These are phyloP conservation scores for Solanum megistacrolobum DNA, from an alignment of 257 asterid species.

Conservation along the genomic window DNA sequence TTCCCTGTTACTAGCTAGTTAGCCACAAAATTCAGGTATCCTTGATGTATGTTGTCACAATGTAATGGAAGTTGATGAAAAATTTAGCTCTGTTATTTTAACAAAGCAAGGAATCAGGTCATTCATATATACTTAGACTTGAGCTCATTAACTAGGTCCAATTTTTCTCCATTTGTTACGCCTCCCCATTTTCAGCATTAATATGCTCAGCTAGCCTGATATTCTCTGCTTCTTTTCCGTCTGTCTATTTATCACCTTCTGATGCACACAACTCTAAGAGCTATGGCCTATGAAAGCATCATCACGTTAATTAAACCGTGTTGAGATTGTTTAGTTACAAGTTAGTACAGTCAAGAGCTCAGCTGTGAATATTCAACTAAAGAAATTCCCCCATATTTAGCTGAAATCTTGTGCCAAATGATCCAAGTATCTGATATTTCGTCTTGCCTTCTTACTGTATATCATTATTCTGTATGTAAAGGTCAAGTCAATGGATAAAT, in stretches of 20 bases:
- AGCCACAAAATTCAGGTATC: background rate
- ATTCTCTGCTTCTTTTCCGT: background rate
- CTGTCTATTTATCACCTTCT: background rate
- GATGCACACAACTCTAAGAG: background rate
- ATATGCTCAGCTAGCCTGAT: background rate
- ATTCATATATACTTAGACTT: background rate
- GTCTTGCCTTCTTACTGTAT: background rate
- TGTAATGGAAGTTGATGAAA: background rate
- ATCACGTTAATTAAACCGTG: background rate
- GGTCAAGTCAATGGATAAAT: background rate
- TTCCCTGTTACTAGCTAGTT: background rate
- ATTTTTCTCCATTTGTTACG: background rate
- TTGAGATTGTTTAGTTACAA: background rate
- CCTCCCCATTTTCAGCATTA: background rate
- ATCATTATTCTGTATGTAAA: background rate
- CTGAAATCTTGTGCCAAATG: background rate
- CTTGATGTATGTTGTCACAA: background rate
- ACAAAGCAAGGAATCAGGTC: background rate
- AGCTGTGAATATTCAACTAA: background rate
- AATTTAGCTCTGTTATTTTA: background rate
- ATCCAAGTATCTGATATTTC: background rate
- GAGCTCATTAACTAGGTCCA: background rate
- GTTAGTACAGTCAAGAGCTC: background rate
- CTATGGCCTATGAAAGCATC: background rate
- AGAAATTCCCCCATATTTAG: background rate